These are phyloP conservation scores for Camellia lanceoleosa DNA, from an alignment of 148 eudicot species.

Conservation along the genomic window DNA sequence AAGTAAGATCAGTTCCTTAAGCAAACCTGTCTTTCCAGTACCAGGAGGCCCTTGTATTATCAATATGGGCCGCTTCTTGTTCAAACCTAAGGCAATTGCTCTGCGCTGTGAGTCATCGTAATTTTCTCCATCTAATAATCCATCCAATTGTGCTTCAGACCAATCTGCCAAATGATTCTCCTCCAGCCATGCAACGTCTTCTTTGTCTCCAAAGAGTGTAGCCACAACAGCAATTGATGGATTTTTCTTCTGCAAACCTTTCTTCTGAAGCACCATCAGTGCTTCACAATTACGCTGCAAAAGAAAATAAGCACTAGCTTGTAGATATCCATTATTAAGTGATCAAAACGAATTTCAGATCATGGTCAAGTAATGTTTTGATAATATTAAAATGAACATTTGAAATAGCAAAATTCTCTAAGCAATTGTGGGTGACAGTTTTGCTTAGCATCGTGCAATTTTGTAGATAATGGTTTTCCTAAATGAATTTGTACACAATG, in stretches of 20 bases:
- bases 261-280: conserved; percentile 85
- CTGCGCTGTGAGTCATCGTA: conserved; percentile 60
- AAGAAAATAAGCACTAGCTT: conserved; percentile 5
- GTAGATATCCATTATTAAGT: background rate
- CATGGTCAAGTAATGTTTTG: conserved; percentile 10
- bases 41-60: conserved; percentile 87
- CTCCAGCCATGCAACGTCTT: conserved; percentile 54
- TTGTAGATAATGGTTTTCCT: background rate
- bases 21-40: conserved; percentile 74
- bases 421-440: background rate
- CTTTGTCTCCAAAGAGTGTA: conserved; percentile 73
- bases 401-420: background rate
- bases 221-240: conserved; percentile 71
- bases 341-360: background rate
- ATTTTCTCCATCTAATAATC: conserved; percentile 20
- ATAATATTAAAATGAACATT: background rate
- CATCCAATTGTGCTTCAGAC: conserved; percentile 47
- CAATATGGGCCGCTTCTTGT: conserved; percentile 68
- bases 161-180: conserved; percentile 55
- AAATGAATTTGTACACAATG: background rate
- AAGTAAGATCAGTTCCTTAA: conserved; percentile 52
- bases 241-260: conserved; percentile 76
- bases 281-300: conserved; percentile 88
- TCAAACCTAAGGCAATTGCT: conserved; percentile 73
- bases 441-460: background rate